Percentiles rank a stretch among this genome's conserved stretches.
These are phyloP conservation scores for Xylaria intraflava DNA, from an alignment of 495 filamentous ascomycete genomes.

Conservation along the genomic window DNA sequence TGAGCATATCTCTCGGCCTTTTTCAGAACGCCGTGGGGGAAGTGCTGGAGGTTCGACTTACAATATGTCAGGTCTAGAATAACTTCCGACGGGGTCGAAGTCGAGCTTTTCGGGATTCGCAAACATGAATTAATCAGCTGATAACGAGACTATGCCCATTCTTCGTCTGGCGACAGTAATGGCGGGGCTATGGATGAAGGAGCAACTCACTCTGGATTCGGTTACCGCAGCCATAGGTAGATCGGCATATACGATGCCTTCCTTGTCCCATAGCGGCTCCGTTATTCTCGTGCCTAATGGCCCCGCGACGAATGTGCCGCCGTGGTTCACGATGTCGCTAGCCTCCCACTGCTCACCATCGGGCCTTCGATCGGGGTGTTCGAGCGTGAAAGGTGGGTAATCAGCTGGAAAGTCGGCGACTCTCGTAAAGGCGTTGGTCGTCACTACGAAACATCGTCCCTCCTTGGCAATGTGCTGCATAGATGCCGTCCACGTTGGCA, in stretches of 20 bases:
- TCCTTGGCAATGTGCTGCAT: slow-evolving; percentile 44
- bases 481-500: slow-evolving; percentile 34
- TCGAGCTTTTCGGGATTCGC: slow-evolving; percentile 25
- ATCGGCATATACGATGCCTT: slow-evolving; percentile 34
- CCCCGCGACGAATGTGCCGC: slow-evolving; percentile 34
- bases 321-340: slow-evolving; percentile 33
- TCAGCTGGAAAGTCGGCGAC: slow-evolving; percentile 39
- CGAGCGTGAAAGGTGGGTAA: slow-evolving; percentile 37
- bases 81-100: slow-evolving; percentile 38
- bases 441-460: slow-evolving; percentile 37
- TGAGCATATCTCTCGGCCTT: not conserved
- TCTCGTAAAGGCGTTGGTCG: slow-evolving; percentile 33
- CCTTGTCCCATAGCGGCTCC: slow-evolving; percentile 37
- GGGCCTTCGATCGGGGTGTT: slow-evolving; percentile 31
- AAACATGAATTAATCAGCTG: slow-evolving; percentile 5
- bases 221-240: slow-evolving; percentile 27
- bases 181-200: not conserved
- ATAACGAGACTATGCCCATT: not conserved
- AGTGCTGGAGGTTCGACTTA: slow-evolving; percentile 18
- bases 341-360: slow-evolving; percentile 31
- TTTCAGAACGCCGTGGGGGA: not conserved
- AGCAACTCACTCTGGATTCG: slow-evolving; percentile 31
- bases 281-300: slow-evolving; percentile 32
- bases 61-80: slow-evolving; percentile 38
- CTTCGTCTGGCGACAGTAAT: not conserved